These are phyloP conservation scores for Telfairia occidentalis DNA, from an alignment of 331 rosid species.

Conservation along the genomic window DNA sequence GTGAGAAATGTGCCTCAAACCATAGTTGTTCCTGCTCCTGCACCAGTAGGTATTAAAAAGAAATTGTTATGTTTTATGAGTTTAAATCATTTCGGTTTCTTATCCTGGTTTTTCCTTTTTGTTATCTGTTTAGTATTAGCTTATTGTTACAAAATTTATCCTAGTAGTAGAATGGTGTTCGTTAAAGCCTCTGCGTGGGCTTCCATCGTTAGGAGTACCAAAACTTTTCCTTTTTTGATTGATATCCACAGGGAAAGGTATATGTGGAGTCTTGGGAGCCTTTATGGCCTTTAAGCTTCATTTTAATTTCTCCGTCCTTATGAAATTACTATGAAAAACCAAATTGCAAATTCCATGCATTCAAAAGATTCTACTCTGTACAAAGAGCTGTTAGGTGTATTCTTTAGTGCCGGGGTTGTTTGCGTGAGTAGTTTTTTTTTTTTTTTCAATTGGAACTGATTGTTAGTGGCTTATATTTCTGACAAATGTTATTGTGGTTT, in stretches of 20 bases:
- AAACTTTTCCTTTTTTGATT: not conserved
- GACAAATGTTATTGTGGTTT: not conserved
- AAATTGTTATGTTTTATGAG: not conserved
- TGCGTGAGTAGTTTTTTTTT: not conserved
- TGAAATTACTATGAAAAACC: not conserved
- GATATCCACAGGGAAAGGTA: not conserved
- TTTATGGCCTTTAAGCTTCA: not conserved
- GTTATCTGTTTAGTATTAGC: not conserved
- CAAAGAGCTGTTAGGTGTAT: not conserved
- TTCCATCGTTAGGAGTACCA: not conserved
- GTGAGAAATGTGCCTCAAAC: slow-evolving; percentile 54
- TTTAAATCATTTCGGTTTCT: slow-evolving; percentile 12
- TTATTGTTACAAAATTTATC: not conserved
- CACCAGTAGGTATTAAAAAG: slow-evolving; percentile 50
- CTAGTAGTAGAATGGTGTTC: not conserved
- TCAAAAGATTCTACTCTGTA: not conserved
- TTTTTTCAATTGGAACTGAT: not conserved
- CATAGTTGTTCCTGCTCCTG: slow-evolving; percentile 44
- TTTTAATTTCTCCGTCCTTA: not conserved
- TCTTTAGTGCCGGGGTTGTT: not conserved
- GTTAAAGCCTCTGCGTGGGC: not conserved
- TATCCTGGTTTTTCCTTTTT: not conserved
- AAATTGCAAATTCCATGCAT: not conserved
- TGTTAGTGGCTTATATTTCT: not conserved
- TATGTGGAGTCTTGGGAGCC: not conserved